Base-by-base conservation (phyloP, 441 rosid genomes). In the Brassica balearica region DNA sequence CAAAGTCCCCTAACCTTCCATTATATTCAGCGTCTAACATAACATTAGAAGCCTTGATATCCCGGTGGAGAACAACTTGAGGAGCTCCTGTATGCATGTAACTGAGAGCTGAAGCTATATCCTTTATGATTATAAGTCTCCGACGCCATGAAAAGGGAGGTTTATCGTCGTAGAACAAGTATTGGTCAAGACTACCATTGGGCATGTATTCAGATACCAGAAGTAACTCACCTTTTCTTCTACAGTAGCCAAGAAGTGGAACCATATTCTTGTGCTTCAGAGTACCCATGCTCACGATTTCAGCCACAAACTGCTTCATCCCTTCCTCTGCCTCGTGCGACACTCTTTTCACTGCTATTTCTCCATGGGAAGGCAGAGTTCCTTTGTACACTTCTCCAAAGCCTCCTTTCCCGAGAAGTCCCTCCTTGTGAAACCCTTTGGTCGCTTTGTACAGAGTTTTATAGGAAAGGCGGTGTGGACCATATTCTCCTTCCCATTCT, bases 401-500 rank as follows among this genome's bases (percentile, higher is more conserved):
- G 62, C 82, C 85, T 77, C 85, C 84, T 66, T 77, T 67, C 1
- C 86, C 84, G 4, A 85, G 80, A 69, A 74, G 27, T 22, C 48
- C 79, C 55, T 69, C 78, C 9, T 80, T 79, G 46, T 74, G 15
- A 58, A 84, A 86, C 25, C 71, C 78, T 23, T 70, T 76, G 0
- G 88, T 84, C 3, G 85, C 86, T 2, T n/a, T n/a, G 67, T 74
- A 82, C 74, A 85, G 6, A 56, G 66, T 81, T 62, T 63, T 63
- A 68, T 81, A 84, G 8, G 77, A 25, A 66, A 79, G 80, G 8
- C 70, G 72, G 32, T 46, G 82, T 2, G 85, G 88, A 2, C 86
- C 86, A 71, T 86, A 86, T 34, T 83, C 74, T 6, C 34, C 73
- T 73, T 90, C 91, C 94, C 88, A 87, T 12, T 84, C 88, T 53